Evolutionary conservation across 257 asterid genomes (phyloP).

Genomic region (Nicotiana otophora): DNA sequence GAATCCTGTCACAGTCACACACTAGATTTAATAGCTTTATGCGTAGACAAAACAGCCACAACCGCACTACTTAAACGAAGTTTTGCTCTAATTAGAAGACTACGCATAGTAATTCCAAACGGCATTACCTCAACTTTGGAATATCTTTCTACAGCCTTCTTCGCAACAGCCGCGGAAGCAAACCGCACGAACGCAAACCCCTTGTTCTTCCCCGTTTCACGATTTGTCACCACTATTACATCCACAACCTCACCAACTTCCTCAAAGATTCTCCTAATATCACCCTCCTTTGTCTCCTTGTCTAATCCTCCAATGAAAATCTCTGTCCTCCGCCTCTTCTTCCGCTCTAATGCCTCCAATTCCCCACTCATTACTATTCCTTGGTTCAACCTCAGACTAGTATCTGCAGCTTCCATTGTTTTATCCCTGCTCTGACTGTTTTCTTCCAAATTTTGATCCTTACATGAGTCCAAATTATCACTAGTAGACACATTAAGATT

Average conservation of each 20-base stretch:
- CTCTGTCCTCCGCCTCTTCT: constrained; percentile 49
- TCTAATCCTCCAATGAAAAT: constrained; percentile 66
- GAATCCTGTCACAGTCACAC: not conserved
- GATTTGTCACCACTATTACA: constrained; percentile 45
- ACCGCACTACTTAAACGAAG: not conserved
- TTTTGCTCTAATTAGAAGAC: not conserved
- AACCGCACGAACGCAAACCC: constrained; percentile 67
- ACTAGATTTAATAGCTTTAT: not conserved
- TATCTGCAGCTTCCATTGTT: constrained; percentile 22
- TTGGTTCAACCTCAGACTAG: constrained; percentile 21
- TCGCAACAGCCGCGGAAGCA: constrained; percentile 63
- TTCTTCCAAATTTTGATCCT: constrained; percentile 11
- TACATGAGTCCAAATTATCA: constrained; percentile 2
- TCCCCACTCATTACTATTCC: constrained; percentile 37
- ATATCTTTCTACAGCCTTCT: constrained; percentile 47
- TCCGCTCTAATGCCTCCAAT: constrained; percentile 52
- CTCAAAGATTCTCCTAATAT: constrained; percentile 49
- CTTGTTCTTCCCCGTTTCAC: constrained; percentile 46
- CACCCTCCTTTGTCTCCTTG: constrained; percentile 44
- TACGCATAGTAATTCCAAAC: constrained; percentile 1
- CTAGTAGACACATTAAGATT: constrained; percentile 2
- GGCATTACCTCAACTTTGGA: constrained; percentile 53
- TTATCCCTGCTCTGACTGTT: not conserved
- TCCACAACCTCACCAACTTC: constrained; percentile 43
- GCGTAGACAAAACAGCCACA: not conserved